These are phyloP conservation scores for Globisporangium middletonii DNA, from an alignment of 352 stramenopile species.

Conservation along the genomic window DNA sequence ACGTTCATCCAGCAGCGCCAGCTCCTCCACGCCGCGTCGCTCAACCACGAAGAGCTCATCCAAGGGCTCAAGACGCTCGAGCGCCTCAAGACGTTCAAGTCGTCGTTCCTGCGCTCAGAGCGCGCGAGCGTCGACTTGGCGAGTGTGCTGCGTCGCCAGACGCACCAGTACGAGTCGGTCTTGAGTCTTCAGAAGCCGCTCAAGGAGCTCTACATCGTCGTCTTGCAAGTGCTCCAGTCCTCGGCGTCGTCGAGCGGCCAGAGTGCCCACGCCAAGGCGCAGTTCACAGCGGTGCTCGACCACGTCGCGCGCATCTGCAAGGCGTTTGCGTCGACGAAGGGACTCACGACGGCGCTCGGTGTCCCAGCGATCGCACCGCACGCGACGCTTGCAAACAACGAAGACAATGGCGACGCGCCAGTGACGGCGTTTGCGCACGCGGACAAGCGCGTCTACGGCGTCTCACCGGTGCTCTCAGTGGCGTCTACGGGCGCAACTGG, in stretches of 20 bases:
- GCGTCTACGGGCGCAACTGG: not conserved
- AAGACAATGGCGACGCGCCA: conserved; percentile 31
- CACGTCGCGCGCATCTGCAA: conserved; percentile 24
- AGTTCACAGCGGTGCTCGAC: conserved; percentile 24
- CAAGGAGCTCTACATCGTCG: conserved; percentile 60
- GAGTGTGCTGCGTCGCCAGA: conserved; percentile 22
- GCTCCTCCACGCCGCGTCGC: conserved; percentile 56
- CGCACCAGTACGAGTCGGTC: conserved; percentile 40
- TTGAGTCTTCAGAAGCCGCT: conserved; percentile 42
- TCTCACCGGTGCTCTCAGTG: conserved; percentile 44
- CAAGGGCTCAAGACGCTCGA: conserved; percentile 43
- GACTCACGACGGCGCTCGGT: conserved; percentile 32
- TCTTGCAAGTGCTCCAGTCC: conserved; percentile 37
- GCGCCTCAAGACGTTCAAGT: conserved; percentile 38
- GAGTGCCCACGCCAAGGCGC: conserved; percentile 6
- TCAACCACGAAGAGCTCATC: conserved; percentile 70
- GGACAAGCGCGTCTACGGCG: conserved; percentile 50
- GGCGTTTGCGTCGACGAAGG: conserved; percentile 18
- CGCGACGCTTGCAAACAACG: conserved; percentile 35
- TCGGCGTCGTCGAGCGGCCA: conserved; percentile 13
- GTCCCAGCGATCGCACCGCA: conserved; percentile 54
- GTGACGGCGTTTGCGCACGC: conserved; percentile 53
- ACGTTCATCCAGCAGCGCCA: conserved; percentile 86
- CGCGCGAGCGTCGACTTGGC: not conserved
- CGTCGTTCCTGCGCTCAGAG: conserved; percentile 8